Evolutionary conservation across 352 stramenopile genomes (phyloP), one percentile per base, ranked within the genome.

Genomic region (Chrysophaeum taylorii): DNA sequence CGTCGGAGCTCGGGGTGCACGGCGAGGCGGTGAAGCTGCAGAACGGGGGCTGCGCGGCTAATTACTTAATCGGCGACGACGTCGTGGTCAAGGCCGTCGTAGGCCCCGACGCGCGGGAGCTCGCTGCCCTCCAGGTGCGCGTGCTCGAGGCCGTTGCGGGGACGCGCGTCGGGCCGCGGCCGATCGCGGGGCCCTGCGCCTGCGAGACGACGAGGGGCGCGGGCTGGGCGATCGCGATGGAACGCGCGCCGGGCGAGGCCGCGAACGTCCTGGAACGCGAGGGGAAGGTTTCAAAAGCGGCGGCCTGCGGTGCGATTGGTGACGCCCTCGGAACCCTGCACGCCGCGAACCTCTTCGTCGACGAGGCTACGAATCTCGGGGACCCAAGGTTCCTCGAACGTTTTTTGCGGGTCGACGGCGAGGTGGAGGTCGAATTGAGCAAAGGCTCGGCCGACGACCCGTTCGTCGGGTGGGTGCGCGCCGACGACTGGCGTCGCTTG

Each of bases 31-130:
- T 23, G 27, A 63, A 63, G 52, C 52, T 63, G 52, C 36, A 25
- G 52, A 63, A 63, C 52, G 52, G 52, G 9, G 52, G 27, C 52
- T 63, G 52, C 52, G 52, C 52, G 27, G 52, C 52, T 2, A 63
- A 63, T 31, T 63, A 63, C 52, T 25, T 18, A 18, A 15, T 36
- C 52, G 52, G 29, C 27, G 27, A 9, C 27, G 27, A 7, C 7
- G 52, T 63, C 27, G 52, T 63, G 27, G 27, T 63, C 52, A 63
- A 63, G 33, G 52, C 52, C 5, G 36, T 25, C 52, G 25, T 38
- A 5, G 52, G 52, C 25, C 5, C 12, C 52, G 52, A 38, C 25
- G 25, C 27, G 9, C 2, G 2, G 27, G 52, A 35, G 33, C 29
- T 63, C 25, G 52, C 52, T 7, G 4, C 4, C 9, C 2, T 5